Base-by-base conservation (phyloP, 352 stramenopile species). In the Pythium myriotylum region DNA sequence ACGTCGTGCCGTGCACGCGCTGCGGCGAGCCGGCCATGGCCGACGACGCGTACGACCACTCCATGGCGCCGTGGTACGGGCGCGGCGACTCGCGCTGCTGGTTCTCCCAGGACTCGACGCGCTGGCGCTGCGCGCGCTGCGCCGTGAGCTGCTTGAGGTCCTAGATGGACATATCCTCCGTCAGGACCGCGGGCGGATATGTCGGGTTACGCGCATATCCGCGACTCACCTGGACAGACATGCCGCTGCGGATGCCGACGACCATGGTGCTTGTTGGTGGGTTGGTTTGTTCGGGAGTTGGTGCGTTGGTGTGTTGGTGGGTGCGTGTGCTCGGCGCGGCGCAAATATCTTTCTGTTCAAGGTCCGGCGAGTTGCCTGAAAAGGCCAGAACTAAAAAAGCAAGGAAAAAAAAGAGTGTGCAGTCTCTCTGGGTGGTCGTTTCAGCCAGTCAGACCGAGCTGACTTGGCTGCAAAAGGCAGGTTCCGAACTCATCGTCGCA, bases 71-170 rank as follows among this genome's bases (percentile, higher is more conserved):
- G 32, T 40, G 61, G 32, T 62, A 60, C 52, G 77, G 74, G 20
- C 76, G 76, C 2, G 80, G 76, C 17, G 79, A 88, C 32, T 83
- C 76, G 56, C 70, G 74, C 40, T 73, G 70, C 37, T 80, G 72
- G 17, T 72, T 53, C 50, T 79, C 69, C 72, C 74, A 89, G 51
- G 77, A 89, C 47, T 90, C 81, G 53, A 89, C 79, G 63, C 77
- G 81, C 66, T 90, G 81, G 19, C 74, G 77, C 39, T 81, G 68
- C 29, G 69, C 59, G 39, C 83, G 81, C 62, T 92, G 81, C n/a
- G 84, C 84, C 13, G 84, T 94, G 33, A 94, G 65, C 32, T 91
- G 77, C 65, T 94, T 94, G 13, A 94, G 62, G 26, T 92, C 84
- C 83, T 91, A 62, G 39, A 43, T 2, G 14, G 9, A 40, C 1